A percentile compares a stretch with the other conserved stretches of the same genome.
Conservation (phyloP, 2,329 filamentous ascomycete species). For the Rosellinia necatrix region DNA sequence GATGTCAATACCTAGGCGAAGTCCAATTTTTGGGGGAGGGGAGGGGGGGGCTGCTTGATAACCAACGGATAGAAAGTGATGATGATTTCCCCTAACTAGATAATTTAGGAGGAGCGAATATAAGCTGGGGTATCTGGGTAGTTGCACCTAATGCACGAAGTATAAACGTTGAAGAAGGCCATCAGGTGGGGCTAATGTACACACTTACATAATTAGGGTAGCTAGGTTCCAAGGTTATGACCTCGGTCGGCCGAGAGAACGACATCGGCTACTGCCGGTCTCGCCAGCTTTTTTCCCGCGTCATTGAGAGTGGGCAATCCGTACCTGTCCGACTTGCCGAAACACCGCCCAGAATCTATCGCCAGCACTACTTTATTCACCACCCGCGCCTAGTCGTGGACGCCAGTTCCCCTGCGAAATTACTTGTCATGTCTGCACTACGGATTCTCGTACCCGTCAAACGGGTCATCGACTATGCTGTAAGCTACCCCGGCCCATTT, state of each 20-base stretch:
- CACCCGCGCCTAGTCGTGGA: slow-evolving; percentile 3
- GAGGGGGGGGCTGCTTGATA: too few species aligned
- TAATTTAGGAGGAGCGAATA: too few species aligned
- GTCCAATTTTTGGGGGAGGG: too few species aligned
- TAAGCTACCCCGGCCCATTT: slow-evolving; percentile 56
- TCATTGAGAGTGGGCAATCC: slow-evolving; percentile 31
- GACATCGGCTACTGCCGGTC: slow-evolving; percentile 40
- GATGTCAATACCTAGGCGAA: too few species aligned
- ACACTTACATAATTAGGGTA: too few species aligned
- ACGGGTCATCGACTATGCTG: slow-evolving; percentile 85
- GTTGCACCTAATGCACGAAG: too few species aligned
- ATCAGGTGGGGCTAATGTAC: not conserved
- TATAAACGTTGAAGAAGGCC: too few species aligned
- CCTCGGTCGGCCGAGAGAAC: slow-evolving; percentile 22
- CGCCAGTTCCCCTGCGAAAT: slow-evolving; percentile 4
- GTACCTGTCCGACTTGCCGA: slow-evolving; percentile 13
- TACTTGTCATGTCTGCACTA: slow-evolving; percentile 60
- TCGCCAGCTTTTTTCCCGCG: slow-evolving; percentile 38
- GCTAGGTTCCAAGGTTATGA: slow-evolving; percentile 20
- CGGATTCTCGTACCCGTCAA: slow-evolving; percentile 82
- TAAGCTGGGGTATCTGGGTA: too few species aligned
- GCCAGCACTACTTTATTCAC: not conserved
- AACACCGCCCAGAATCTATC: not conserved
- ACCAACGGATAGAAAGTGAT: too few species aligned
- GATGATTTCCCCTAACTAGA: too few species aligned